Conservation (phyloP, 345 rosid species). For the Salix viminalis region DNA sequence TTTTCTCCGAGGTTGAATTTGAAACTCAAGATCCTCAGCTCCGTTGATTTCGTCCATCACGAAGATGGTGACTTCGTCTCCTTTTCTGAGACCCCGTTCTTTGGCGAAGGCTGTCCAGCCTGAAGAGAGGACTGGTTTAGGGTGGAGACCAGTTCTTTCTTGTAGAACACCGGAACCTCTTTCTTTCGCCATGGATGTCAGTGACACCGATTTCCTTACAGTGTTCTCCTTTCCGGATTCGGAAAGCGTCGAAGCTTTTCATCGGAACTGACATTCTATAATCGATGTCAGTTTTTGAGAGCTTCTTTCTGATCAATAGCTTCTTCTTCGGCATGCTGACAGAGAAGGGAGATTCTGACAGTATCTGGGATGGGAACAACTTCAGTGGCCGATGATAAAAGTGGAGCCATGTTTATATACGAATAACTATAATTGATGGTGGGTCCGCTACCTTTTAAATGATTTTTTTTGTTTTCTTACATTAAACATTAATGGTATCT, state of each 20-base stretch:
- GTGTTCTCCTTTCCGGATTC: background rate
- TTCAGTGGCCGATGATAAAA: no score
- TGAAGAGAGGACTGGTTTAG: background rate
- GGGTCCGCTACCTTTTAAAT: no score
- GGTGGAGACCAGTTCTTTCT: background rate
- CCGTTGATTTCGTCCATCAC: background rate
- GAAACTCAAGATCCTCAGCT: background rate
- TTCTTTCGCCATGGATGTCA: background rate
- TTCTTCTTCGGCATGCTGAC: rapidly evolving
- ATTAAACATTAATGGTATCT: no score
- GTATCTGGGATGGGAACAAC: background rate
- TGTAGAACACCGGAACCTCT: background rate
- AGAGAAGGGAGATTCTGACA: background rate
- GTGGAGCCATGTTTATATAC: no score
- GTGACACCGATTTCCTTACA: background rate
- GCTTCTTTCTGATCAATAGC: background rate
- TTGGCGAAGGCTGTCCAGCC: background rate
- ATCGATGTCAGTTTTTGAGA: background rate
- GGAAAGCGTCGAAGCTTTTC: background rate
- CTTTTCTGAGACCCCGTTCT: background rate
- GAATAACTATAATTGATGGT: no score
- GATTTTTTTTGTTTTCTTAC: no score
- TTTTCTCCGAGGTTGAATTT: background rate
- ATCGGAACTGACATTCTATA: background rate
- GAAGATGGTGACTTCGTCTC: background rate